A percentile compares a stretch with the other conserved stretches of the same genome.
Evolutionary conservation across 1,284 basidiomycete species (phyloP).

Genomic region (Volvariella surrecta): DNA sequence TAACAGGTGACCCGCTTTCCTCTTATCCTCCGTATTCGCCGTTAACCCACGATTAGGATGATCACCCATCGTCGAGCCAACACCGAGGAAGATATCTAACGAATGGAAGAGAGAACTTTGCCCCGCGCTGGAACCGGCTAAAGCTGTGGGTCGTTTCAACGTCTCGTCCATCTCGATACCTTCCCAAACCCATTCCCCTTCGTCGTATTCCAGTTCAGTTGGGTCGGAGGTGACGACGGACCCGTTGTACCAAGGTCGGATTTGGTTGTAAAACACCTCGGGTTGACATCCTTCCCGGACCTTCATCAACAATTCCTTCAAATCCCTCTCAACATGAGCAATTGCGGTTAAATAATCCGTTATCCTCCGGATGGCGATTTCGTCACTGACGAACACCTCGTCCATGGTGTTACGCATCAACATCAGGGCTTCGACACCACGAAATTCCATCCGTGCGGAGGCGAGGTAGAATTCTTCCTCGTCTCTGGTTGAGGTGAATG

Average conservation of each 20-base stretch:
- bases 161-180: conserved; percentile 42
- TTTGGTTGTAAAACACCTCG: conserved; percentile 72
- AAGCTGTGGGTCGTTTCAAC: conserved; percentile 44
- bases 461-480: conserved; percentile 89
- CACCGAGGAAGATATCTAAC: conserved; percentile 83
- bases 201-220: conserved; percentile 7
- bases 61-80: conserved; percentile 34
- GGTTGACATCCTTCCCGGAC: conserved; percentile 76
- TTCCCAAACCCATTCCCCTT: conserved; percentile 66
- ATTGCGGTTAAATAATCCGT: conserved; percentile 65
- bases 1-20: conserved; percentile 44
- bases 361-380: conserved; percentile 67
- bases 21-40: conserved; percentile 4
- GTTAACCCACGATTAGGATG: not conserved
- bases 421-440: conserved; percentile 79
- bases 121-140: conserved; percentile 86
- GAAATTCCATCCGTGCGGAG: conserved; percentile 86
- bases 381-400: conserved; percentile 86
- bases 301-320: conserved; percentile 51
- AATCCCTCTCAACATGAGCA: conserved; percentile 56
- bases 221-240: conserved; percentile 52
- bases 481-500: conserved; percentile 79
- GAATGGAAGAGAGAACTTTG: conserved; percentile 88
- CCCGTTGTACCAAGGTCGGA: conserved; percentile 92
- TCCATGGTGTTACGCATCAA: conserved; percentile 88